A percentile compares a stretch with the other conserved stretches of the same genome.
phyloP scores from a whole-genome alignment of 345 rosid genomes.

The Raphanus sativus region DNA sequence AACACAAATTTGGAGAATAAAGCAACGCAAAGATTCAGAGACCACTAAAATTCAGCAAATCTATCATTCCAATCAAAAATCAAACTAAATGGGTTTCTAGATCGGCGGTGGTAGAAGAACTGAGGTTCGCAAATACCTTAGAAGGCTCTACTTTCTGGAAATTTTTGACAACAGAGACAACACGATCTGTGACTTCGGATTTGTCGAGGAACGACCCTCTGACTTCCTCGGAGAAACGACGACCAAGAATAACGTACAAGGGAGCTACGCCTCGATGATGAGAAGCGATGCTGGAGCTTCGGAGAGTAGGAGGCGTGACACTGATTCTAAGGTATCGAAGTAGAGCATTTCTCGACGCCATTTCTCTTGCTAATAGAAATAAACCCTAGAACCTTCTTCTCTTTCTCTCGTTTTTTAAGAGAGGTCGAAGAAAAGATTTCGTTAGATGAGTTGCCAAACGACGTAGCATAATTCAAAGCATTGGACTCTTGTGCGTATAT shows the following conservation, averaged over 20 bases:
- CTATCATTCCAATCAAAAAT: background rate
- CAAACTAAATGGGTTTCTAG: background rate
- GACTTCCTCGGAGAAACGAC: conserved; percentile 14
- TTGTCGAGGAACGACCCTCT: conserved; percentile 12
- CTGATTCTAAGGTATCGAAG: background rate
- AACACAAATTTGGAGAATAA: background rate
- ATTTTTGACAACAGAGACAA: background rate
- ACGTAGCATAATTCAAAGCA: background rate
- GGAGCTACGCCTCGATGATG: background rate
- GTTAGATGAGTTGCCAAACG: background rate
- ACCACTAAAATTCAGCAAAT: no score
- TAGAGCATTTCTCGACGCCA: conserved; percentile 5
- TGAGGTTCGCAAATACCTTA: background rate
- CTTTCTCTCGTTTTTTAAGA: background rate
- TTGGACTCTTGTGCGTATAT: background rate
- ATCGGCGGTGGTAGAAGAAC: background rate
- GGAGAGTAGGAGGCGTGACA: conserved; percentile 2
- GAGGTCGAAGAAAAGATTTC: no score
- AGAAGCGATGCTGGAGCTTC: background rate
- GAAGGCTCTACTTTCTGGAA: conserved; percentile 7
- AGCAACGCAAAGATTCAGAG: no score
- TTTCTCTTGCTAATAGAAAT: background rate
- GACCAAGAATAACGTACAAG: background rate
- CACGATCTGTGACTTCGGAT: conserved; percentile 10
- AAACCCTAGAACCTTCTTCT: background rate